Conservation (phyloP, 139 green algal genomes). For the Spirogloea muscicola region DNA sequence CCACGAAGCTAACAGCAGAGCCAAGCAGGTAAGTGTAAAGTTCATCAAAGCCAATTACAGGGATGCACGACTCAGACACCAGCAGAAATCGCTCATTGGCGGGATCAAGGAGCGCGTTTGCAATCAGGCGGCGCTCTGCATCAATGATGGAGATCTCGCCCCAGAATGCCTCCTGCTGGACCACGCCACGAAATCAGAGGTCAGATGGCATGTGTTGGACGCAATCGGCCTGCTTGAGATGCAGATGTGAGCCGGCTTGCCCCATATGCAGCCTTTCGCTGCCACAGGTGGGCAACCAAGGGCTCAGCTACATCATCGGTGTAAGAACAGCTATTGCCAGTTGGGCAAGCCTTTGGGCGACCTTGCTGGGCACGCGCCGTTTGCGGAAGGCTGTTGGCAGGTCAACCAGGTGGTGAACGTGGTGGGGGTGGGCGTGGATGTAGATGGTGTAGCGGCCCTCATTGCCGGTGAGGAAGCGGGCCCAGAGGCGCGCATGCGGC, state of each 20-base stretch:
- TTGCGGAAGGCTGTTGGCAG: too few species aligned
- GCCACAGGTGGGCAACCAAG: too few species aligned
- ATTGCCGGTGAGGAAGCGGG: conserved; percentile 17
- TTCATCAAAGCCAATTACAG: conserved; percentile 15
- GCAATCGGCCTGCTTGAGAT: too few species aligned
- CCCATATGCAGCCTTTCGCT: too few species aligned
- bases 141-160: background rate
- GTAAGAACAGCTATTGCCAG: too few species aligned
- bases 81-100: conserved; percentile 25
- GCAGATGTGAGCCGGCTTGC: too few species aligned
- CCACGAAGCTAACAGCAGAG: conserved; percentile 12
- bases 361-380: too few species aligned
- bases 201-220: too few species aligned
- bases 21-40: conserved; percentile 27
- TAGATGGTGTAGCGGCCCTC: conserved; percentile 29
- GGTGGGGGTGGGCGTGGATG: conserved; percentile 35
- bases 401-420: too few species aligned
- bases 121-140: conserved; percentile 24
- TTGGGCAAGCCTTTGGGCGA: too few species aligned
- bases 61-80: conserved; percentile 31
- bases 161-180: conserved; percentile 12
- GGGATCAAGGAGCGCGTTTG: conserved; percentile 27
- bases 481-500: conserved; percentile 21
- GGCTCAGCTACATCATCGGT: too few species aligned
- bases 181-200: too few species aligned